phyloP scores from a whole-genome alignment of 805 yeast species.

The Nakazawaea ernobii region DNA sequence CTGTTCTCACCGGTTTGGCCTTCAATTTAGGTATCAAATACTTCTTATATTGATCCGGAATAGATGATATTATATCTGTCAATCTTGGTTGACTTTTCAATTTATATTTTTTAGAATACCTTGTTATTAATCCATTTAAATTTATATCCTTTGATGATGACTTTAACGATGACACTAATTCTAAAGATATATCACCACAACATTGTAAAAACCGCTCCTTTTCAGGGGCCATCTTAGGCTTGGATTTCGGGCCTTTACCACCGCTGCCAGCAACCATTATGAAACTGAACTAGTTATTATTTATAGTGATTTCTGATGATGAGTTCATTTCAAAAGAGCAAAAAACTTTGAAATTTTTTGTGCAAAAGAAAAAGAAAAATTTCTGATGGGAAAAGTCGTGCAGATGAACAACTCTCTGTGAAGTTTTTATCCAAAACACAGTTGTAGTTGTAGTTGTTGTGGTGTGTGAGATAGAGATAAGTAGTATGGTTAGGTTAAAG shows the following conservation, averaged over 20 bases:
- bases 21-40: conserved; percentile 87
- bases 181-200: conserved; percentile 87
- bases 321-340: too few species aligned
- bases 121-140: conserved; percentile 80
- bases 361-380: too few species aligned
- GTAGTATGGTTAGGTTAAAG: conserved; percentile 92
- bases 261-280: conserved; percentile 20
- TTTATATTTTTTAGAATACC: conserved; percentile 85
- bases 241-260: conserved; percentile 30
- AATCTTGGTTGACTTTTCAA: conserved; percentile 88
- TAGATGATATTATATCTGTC: conserved; percentile 90
- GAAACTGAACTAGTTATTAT: too few species aligned
- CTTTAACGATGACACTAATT: conserved; percentile 72
- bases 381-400: too few species aligned
- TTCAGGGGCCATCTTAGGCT: conserved; percentile 77
- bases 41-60: conserved; percentile 93
- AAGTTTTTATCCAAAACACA: not conserved
- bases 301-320: too few species aligned
- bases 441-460: too few species aligned
- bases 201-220: conserved; percentile 90
- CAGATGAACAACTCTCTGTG: too few species aligned
- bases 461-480: too few species aligned
- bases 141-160: conserved; percentile 71
- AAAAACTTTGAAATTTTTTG: too few species aligned
- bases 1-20: conserved; percentile 99